These are phyloP conservation scores for Alternaria hordeiaustralica DNA, from an alignment of 2,329 filamentous ascomycete genomes.

Conservation along the genomic window DNA sequence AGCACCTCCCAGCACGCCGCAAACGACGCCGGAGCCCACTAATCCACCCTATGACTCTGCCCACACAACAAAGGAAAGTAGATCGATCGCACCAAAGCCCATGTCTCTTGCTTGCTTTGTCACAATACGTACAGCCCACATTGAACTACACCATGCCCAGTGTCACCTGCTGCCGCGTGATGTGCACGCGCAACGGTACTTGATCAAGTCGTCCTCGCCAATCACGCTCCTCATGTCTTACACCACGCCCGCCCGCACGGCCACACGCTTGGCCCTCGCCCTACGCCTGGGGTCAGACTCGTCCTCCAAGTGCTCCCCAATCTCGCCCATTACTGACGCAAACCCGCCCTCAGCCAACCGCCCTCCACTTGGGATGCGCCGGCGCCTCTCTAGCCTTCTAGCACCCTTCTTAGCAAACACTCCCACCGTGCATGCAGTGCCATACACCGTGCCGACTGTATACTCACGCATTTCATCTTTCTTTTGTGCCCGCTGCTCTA, in stretches of 20 bases:
- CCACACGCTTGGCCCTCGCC: slow-evolving; percentile 37
- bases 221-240: slow-evolving; percentile 15
- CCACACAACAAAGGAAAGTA: slow-evolving; percentile 24
- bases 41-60: slow-evolving; percentile 27
- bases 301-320: slow-evolving; percentile 16
- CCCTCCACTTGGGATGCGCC: slow-evolving; percentile 23
- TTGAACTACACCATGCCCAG: not conserved
- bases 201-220: slow-evolving; percentile 13
- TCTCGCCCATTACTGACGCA: slow-evolving; percentile 29
- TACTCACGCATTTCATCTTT: not conserved
- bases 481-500: not conserved
- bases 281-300: slow-evolving; percentile 36
- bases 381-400: not conserved
- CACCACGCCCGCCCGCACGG: slow-evolving; percentile 28
- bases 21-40: slow-evolving; percentile 24
- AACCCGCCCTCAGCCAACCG: slow-evolving; percentile 25
- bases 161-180: slow-evolving; percentile 19
- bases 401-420: not conserved
- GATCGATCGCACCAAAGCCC: slow-evolving; percentile 4
- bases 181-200: slow-evolving; percentile 16
- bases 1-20: slow-evolving; percentile 12
- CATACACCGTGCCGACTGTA: not conserved
- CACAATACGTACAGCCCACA: not conserved
- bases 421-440: too few relatives aligned
- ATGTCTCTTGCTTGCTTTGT: slow-evolving; percentile 12